Percentiles rank a stretch among this genome's conserved stretches.
Conservation (phyloP, 345 rosid genomes). For the Tarenaya hassleriana region DNA sequence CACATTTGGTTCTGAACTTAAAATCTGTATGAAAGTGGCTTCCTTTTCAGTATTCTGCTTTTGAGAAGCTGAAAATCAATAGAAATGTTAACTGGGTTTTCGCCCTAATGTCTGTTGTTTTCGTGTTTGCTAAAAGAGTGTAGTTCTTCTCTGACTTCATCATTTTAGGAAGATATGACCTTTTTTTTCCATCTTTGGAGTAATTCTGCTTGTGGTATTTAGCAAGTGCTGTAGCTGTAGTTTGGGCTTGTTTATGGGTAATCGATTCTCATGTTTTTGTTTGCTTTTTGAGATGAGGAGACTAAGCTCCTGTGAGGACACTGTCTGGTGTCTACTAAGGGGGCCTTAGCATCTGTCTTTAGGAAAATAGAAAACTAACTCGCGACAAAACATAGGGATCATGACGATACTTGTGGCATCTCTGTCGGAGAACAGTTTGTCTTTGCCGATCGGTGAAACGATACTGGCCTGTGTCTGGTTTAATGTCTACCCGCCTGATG, state of each 20-base stretch:
- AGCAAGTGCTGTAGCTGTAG: not conserved
- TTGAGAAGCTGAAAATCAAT: not conserved
- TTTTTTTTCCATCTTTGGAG: not conserved
- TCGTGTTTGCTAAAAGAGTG: not conserved
- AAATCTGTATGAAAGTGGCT: not conserved
- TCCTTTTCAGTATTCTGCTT: not conserved
- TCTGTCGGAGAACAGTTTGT: too few relatives aligned
- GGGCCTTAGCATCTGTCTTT: too few relatives aligned
- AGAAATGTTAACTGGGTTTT: too few relatives aligned
- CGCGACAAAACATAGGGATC: too few relatives aligned
- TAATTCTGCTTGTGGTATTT: conserved; percentile 2
- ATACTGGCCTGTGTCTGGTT: too few relatives aligned
- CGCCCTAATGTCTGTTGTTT: not conserved
- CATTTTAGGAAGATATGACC: not conserved
- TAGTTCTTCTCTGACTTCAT: not conserved
- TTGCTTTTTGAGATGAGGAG: not conserved
- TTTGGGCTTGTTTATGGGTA: not conserved
- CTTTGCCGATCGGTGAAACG: too few relatives aligned
- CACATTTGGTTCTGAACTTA: too few relatives aligned
- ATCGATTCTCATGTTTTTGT: not conserved
- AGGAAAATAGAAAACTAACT: too few relatives aligned
- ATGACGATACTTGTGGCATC: too few relatives aligned
- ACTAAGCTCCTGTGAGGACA: not conserved
- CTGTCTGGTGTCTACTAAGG: too few relatives aligned
- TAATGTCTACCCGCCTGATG: too few relatives aligned